A percentile compares a stretch with the other conserved stretches of the same genome.
Conservation (phyloP, 441 rosid species). For the Flueggea neowawraea region DNA sequence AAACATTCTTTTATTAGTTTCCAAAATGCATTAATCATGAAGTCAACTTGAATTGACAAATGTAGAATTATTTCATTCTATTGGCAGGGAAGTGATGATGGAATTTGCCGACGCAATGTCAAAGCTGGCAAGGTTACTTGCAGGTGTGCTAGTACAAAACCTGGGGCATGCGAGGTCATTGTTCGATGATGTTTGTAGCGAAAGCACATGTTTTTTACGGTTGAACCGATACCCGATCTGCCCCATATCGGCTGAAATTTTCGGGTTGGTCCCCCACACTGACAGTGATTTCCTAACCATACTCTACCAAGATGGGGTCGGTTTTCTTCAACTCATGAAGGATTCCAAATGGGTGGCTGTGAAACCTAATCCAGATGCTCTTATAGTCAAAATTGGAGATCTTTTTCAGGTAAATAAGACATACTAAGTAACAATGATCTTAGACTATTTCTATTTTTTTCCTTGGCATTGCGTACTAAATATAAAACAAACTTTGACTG, state of each 20-base stretch:
- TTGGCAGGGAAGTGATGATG: conserved; percentile 40
- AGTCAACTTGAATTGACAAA: neutral
- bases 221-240: conserved; percentile 60
- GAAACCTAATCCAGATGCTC: conserved; percentile 55
- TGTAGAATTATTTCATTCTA: neutral
- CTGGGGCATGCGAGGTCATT: conserved; percentile 22
- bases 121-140: conserved; percentile 46
- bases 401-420: conserved; percentile 48
- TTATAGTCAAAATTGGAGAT: conserved; percentile 71
- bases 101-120: conserved; percentile 54
- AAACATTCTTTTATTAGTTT: no score
- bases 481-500: no score
- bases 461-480: neutral
- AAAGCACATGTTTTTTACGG: conserved; percentile 58
- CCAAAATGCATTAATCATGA: no score
- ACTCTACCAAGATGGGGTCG: conserved; percentile 65
- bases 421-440: neutral
- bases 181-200: conserved; percentile 35
- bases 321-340: conserved; percentile 69
- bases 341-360: conserved; percentile 68
- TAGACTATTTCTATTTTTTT: no score
- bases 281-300: conserved; percentile 70
- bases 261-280: conserved; percentile 65
- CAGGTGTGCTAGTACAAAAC: conserved; percentile 43
- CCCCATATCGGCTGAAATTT: conserved; percentile 38